Evolutionary conservation across 2,329 filamentous ascomycete species (phyloP).

Genomic region (Cercospora berteroae): DNA sequence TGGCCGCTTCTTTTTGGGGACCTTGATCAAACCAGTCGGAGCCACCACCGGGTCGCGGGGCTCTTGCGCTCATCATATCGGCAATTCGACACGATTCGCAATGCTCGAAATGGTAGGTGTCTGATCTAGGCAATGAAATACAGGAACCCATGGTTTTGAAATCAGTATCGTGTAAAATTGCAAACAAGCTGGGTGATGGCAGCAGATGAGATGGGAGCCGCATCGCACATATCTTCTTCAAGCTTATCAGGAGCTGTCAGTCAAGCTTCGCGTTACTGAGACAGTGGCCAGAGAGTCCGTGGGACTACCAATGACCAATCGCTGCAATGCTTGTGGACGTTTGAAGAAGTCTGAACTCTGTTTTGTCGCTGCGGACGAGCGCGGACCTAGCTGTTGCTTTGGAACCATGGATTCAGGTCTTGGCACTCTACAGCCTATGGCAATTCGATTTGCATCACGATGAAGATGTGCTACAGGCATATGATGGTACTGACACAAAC

Average conservation of each 20-base stretch:
- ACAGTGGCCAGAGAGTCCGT: not conserved
- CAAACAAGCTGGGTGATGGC: not conserved
- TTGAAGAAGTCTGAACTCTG: not conserved
- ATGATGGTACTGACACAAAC: not conserved
- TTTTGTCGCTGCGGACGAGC: not conserved
- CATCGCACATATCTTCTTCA: not conserved
- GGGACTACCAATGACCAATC: not conserved
- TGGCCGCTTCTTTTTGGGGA: not conserved
- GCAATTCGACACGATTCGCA: constrained; percentile 1
- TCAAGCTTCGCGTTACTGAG: not conserved
- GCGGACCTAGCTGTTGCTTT: not conserved
- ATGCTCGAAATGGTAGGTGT: not conserved
- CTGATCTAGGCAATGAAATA: not conserved
- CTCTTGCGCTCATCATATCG: not conserved
- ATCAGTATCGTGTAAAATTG: not conserved
- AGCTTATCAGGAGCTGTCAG: not conserved
- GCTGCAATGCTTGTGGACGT: not conserved
- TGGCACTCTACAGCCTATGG: not conserved
- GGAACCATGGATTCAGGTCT: not conserved
- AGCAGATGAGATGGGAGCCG: not conserved
- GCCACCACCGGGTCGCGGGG: not conserved
- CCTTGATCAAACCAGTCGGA: not conserved
- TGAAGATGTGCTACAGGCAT: not conserved
- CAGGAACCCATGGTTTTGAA: not conserved
- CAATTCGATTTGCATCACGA: not conserved